Evolutionary conservation across 2,329 filamentous ascomycete species (phyloP), one percentile per base, ranked within the genome.

Genomic region (Pseudogymnoascus sp.): DNA sequence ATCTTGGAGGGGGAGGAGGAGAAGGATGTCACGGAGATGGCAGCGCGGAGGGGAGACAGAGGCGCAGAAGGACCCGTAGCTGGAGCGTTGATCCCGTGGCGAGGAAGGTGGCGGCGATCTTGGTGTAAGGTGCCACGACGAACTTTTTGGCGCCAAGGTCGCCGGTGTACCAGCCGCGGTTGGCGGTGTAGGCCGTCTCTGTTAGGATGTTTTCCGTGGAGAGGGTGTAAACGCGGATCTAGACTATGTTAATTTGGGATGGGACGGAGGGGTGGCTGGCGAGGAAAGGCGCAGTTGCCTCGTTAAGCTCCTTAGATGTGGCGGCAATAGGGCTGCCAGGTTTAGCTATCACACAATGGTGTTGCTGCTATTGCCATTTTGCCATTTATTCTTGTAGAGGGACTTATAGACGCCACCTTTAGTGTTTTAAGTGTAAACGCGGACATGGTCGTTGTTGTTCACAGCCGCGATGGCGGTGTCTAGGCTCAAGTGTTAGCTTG

Each of bases 181-280:
- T 37, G 59, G 23, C 37, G 58, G 64, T 43, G 49, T 58, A 64
- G n/a, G 45, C 61, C 45, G 62, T 63, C 63, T 66, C 63, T 26
- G 35, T 58, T 12, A 66, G 49, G 12, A 23, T 16, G 21, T 61
- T 60, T 31, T 59, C 60, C 6, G 41, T 11, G 23, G 26, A 33
- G 23, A 64, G 60, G 16, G 61, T 65, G 63, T 65, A 66, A 11
- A 66, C 29, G 31, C 65, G 65, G 52, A 66, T 65, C 38, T 49
- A 14, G 4, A n/a, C 26, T 12, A 12, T 8, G 8, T 43, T 43
- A 43, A 16, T 21, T 21, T 10, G 39, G 16, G 12, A 43, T 6
- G 16, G 11, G 39, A 12, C 16, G 10, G n/a, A 4, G 38, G 4
- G 12, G 23, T 14, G 58, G 52, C 21, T 10, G 29, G 2, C 6